Base-by-base conservation (phyloP, 768 basidiomycete species). In the Terana coerulea region DNA sequence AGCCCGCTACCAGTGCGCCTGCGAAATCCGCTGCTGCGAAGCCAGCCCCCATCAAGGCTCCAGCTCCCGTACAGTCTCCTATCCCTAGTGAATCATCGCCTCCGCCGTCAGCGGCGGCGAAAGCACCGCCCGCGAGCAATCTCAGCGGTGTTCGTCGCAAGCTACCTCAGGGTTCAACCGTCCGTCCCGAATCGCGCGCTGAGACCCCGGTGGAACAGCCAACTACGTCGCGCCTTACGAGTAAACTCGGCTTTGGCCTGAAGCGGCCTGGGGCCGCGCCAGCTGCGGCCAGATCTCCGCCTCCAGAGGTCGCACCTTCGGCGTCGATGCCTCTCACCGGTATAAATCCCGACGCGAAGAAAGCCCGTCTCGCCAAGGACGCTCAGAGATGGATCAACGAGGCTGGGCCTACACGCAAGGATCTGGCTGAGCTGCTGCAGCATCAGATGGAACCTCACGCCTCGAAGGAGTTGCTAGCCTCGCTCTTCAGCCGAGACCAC, bases 401-500 rank as follows among this genome's bases (percentile, higher is more conserved):
- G 59, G 76, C 81, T 36, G 88, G 91, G 3, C 73, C 90, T 7
- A 88, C 86, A 21, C 76, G 91, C 49, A 88, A 91, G 63, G 95
- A 98, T 61, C 76, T 98, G 12, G 80, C 86, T 31, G 95, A 98
- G 35, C 70, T 84, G 11, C 72, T 98, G 42, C 88, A 91, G 59
- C 81, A 77, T 56, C 97, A 99, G 68, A 98, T 98, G 93, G 93
- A 95, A 58, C 77, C 84, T 8, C 79, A 88, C 61, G 76, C 80
- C 5, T 87, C 88, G 3, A 83, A 86, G 54, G 88, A 94, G 2
- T 69, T 98, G 2, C 67, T 88, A 11, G 68, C 79, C 4, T 81
- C 81, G 25, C 74, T 99, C 25, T 99, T 98, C 73, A 98, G 95
- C 62, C 90, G 88, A 54, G 97, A 97, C 60, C 97, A 98, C 66